Percentiles rank a stretch among this genome's conserved stretches.
Conservation (phyloP, 2,329 filamentous ascomycete genomes). For the Cordyceps farinosa region DNA sequence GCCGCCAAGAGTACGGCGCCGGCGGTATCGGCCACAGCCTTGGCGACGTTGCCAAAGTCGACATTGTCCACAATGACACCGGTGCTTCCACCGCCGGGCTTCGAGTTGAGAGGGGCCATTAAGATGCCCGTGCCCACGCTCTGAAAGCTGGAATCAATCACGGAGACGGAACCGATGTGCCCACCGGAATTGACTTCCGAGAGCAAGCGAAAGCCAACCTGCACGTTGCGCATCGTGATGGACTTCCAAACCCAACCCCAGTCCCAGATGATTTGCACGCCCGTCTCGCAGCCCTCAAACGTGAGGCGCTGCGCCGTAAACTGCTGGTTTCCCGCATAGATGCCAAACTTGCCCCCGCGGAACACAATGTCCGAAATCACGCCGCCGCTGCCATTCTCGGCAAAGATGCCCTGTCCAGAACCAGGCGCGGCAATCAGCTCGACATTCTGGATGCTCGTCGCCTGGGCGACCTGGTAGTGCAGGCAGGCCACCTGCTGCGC, state of each 20-base stretch:
- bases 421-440: too few species aligned
- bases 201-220: too few species aligned
- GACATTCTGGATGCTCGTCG: neutral
- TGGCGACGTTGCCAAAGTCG: neutral
- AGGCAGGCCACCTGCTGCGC: slow-evolving; percentile 20
- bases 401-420: neutral
- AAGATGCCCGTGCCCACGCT: neutral
- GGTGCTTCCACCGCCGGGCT: neutral
- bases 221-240: too few species aligned
- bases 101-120: neutral
- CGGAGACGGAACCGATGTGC: too few species aligned
- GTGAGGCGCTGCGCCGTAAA: neutral
- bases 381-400: slow-evolving; percentile 16
- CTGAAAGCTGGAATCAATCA: too few species aligned
- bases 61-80: slow-evolving; percentile 9
- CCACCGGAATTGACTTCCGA: too few species aligned
- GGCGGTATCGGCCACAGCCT: too few species aligned
- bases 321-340: slow-evolving; percentile 3
- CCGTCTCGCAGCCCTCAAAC: too few species aligned
- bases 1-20: too few species aligned
- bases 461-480: slow-evolving; percentile 16
- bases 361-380: slow-evolving; percentile 1
- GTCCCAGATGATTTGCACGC: too few species aligned
- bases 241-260: too few species aligned
- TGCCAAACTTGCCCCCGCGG: neutral